Evolutionary conservation across 495 filamentous ascomycete species (phyloP), one percentile per base, ranked within the genome.

Genomic region (Xylaria cubensis): DNA sequence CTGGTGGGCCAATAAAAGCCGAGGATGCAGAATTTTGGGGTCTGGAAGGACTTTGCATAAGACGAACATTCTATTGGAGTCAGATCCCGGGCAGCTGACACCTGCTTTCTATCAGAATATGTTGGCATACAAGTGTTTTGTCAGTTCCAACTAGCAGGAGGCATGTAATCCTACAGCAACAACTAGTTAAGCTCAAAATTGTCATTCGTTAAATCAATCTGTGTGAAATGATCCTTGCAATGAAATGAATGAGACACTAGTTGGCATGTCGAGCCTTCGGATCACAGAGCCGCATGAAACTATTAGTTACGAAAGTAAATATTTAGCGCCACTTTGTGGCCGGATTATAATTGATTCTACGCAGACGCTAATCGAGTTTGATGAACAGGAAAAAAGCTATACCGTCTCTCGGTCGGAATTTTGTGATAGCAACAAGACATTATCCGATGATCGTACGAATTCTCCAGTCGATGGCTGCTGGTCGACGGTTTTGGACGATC

Each of bases 1-100:
- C 39, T 15, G 39, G 10, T 26, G 29, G 21, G 61, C 61, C 21
- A 63, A 44, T 63, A 17, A 42, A 21, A 63, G 7, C 36, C 15
- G 39, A 63, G 19, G 61, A 44, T 26, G 34, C 21, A 21, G 61
- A 42, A 26, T 39, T 21, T 44, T 29, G 39, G 61, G 19, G 61
- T 41, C 59, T 12, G 26, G 39, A 63, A 63, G 61, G 39, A 63
- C 39, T 63, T 39, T 63, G 39, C 39, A 63, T 42, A 42, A 1
- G 0, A 9, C 6, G 39, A 42, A 42, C 1, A 42, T 13, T 12
- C 39, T 42, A 13, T 10, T 42, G 2, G 10, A 10, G 39, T 3
- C 10, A 13, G 12, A 42, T 13, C 10, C 12, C 39, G 12, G 12
- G 39, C 39, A 42, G 10, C 39, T 42, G 39, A 42, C 39, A 42